Conservation (phyloP, 495 filamentous ascomycete species). For the Podospora anserina region DNA sequence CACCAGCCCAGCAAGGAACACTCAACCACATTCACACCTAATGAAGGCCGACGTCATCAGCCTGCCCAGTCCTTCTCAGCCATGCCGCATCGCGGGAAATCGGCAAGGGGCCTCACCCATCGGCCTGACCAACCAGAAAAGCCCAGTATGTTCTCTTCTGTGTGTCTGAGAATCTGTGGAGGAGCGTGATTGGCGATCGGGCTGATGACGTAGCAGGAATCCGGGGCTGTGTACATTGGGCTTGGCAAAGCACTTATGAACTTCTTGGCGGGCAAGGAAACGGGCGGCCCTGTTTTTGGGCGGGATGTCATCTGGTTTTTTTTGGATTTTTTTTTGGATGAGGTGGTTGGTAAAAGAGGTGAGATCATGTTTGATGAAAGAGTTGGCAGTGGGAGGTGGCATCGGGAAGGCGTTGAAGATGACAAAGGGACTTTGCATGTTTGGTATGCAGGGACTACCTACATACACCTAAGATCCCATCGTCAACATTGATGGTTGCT, state of each 20-base stretch:
- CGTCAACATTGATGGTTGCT: too few species aligned
- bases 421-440: too few species aligned
- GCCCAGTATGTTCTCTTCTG: neutral
- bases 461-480: too few species aligned
- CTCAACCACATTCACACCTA: too few species aligned
- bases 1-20: neutral
- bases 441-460: too few species aligned
- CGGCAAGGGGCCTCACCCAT: neutral
- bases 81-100: neutral
- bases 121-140: neutral
- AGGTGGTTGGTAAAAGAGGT: too few species aligned
- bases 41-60: neutral
- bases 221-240: constrained; percentile 4
- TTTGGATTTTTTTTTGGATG: neutral
- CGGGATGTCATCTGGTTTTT: neutral
- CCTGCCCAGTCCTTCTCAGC: neutral
- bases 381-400: too few species aligned
- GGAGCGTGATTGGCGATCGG: neutral
- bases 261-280: neutral
- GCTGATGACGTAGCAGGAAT: neutral
- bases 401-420: too few species aligned
- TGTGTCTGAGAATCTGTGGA: neutral
- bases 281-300: neutral
- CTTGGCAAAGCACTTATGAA: neutral
- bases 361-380: too few species aligned